A percentile compares a stretch with the other conserved stretches of the same genome.
These are phyloP conservation scores for Parasitella parasitica DNA, from an alignment of 371 early-diverging fungal genomes.

Conservation along the genomic window DNA sequence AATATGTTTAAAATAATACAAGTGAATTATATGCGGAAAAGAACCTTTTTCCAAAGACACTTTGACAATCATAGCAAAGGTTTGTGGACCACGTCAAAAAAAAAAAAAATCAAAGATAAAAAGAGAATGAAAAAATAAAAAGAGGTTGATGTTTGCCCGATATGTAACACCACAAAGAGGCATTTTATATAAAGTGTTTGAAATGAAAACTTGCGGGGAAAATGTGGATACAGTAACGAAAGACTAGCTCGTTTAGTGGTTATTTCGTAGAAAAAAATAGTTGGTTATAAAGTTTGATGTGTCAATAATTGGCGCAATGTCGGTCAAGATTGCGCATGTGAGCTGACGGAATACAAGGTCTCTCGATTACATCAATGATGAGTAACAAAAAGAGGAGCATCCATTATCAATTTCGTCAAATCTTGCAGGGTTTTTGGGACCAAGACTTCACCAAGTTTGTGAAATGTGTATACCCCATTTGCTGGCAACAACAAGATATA, in stretches of 20 bases:
- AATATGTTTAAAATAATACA: slow-evolving; percentile 66
- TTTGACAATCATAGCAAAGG: no score
- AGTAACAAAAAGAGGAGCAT: slow-evolving; percentile 10
- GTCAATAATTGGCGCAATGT: no score
- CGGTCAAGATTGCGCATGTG: slow-evolving; percentile 7
- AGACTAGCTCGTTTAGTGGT: no score
- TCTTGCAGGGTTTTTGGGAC: slow-evolving; percentile 18
- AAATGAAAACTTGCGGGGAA: no score
- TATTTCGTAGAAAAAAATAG: no score
- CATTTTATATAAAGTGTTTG: no score
- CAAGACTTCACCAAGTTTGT: slow-evolving; percentile 16
- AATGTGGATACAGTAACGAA: no score
- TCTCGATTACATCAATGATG: slow-evolving; percentile 16
- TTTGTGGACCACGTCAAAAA: not conserved
- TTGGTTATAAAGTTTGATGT: no score
- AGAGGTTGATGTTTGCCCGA: no score
- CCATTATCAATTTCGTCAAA: slow-evolving; percentile 17
- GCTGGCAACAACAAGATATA: slow-evolving; percentile 13
- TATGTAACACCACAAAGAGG: no score
- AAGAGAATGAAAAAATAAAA: no score
- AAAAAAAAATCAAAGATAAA: slow-evolving; percentile 3
- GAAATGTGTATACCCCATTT: slow-evolving; percentile 13
- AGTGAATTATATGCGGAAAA: not conserved
- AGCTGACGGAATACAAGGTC: slow-evolving; percentile 14
- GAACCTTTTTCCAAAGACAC: no score